phyloP scores from a whole-genome alignment of 305 asterid genomes.

The Nicotiana rustica region DNA sequence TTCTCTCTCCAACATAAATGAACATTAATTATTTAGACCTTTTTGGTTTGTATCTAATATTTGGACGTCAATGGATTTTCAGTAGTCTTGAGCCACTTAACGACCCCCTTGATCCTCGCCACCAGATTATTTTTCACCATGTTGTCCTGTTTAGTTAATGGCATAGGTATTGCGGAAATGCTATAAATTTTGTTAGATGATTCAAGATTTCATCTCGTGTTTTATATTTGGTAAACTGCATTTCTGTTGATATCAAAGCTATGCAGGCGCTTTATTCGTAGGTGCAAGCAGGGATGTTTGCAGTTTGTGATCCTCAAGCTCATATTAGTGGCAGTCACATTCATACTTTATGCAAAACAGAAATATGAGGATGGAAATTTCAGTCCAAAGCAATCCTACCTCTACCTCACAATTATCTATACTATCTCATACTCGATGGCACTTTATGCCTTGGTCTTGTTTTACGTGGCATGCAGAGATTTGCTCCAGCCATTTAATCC shows the following conservation, averaged over 20 bases:
- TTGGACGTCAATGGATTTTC: neutral
- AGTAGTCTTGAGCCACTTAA: neutral
- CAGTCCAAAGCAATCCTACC: conserved; percentile 85
- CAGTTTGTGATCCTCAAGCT: conserved; percentile 99
- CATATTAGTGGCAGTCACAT: conserved; percentile 72
- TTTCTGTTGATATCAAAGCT: conserved; percentile 39
- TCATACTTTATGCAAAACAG: conserved; percentile 87
- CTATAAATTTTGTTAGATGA: too few species aligned
- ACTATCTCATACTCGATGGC: conserved; percentile 94
- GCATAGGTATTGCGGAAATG: too few species aligned
- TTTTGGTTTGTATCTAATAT: neutral
- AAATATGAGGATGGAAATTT: conserved; percentile 92
- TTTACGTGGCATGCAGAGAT: conserved; percentile 96
- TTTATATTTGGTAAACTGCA: conserved; percentile 32
- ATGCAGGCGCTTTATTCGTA: conserved; percentile 95
- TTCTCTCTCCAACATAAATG: neutral
- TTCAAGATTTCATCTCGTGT: neutral
- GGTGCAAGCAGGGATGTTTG: conserved; percentile 97
- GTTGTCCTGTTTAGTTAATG: neutral
- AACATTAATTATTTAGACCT: neutral
- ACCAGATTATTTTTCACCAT: neutral
- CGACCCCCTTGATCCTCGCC: neutral
- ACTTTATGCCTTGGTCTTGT: conserved; percentile 89
- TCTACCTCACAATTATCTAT: conserved; percentile 93
- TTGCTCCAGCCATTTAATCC: conserved; percentile 98